phyloP scores from a whole-genome alignment of 805 yeast genomes.

The Kregervanrija fluxuum region DNA sequence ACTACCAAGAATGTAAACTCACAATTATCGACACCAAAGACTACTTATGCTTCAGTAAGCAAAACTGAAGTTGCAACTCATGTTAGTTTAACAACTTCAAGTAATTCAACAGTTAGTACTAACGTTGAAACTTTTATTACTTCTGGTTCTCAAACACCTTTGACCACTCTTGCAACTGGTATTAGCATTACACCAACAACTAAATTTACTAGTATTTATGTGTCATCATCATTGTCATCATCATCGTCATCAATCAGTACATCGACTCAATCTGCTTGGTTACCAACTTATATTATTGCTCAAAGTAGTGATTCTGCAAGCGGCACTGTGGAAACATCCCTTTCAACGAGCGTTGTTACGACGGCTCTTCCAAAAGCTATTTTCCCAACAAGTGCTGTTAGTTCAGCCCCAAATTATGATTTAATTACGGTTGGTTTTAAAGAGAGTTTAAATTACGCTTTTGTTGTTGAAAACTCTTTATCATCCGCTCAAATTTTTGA shows the following conservation, averaged over 20 bases:
- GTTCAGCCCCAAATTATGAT: slow-evolving; percentile 39
- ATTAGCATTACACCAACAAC: neutral
- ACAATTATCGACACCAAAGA: neutral
- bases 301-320: slow-evolving; percentile 3
- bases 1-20: neutral
- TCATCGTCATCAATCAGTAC: slow-evolving; percentile 1
- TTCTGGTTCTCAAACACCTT: slow-evolving; percentile 1
- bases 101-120: neutral
- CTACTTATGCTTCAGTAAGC: neutral
- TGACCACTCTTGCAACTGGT: slow-evolving; percentile 2
- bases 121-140: neutral
- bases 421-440: slow-evolving; percentile 74
- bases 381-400: slow-evolving; percentile 42
- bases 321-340: neutral
- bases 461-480: slow-evolving; percentile 63
- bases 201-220: neutral
- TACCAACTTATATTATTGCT: slow-evolving; percentile 13
- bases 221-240: no score
- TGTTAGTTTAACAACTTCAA: neutral
- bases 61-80: neutral
- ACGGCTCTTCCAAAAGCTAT: slow-evolving; percentile 71
- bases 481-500: slow-evolving; percentile 82
- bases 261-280: slow-evolving; percentile 9
- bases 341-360: slow-evolving; percentile 28
- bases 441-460: slow-evolving; percentile 72